Evolutionary conservation across 805 yeast genomes (phyloP).

Genomic region (Blastobotrys robertii): DNA sequence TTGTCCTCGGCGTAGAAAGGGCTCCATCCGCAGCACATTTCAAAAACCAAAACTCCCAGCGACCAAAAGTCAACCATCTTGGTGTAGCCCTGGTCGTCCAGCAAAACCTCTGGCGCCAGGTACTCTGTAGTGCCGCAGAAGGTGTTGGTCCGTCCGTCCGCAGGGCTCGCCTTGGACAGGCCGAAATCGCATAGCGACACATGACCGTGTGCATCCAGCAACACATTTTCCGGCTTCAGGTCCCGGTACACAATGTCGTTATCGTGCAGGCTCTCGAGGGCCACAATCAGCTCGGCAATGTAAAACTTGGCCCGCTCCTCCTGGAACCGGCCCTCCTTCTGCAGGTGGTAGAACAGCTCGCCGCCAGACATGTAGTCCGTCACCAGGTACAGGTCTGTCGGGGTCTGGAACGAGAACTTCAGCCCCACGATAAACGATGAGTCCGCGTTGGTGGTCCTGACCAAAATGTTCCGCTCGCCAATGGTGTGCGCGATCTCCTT

Average conservation of each 20-base stretch:
- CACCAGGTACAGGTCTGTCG: slow-evolving; percentile 80
- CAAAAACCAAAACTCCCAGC: slow-evolving; percentile 89
- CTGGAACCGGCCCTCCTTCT: slow-evolving; percentile 87
- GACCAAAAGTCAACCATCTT: slow-evolving; percentile 99
- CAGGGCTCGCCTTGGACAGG: slow-evolving; percentile 82
- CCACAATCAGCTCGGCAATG: slow-evolving; percentile 89
- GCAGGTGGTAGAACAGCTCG: slow-evolving; percentile 92
- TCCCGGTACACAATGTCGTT: slow-evolving; percentile 95
- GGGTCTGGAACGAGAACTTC: slow-evolving; percentile 94
- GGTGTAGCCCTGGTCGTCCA: slow-evolving; percentile 94
- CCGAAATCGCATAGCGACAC: slow-evolving; percentile 97
- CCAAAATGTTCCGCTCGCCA: slow-evolving; percentile 92
- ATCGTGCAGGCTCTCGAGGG: slow-evolving; percentile 89
- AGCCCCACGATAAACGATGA: slow-evolving; percentile 93
- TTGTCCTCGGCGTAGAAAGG: slow-evolving; percentile 97
- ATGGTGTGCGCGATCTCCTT: slow-evolving; percentile 97
- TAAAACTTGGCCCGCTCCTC: slow-evolving; percentile 95
- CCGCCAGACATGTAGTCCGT: slow-evolving; percentile 99
- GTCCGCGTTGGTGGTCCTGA: slow-evolving; percentile 79
- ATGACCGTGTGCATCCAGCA: slow-evolving; percentile 94
- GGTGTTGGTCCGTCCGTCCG: slow-evolving; percentile 87
- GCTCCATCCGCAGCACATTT: slow-evolving; percentile 99
- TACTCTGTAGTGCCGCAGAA: slow-evolving; percentile 99
- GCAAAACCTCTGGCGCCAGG: slow-evolving; percentile 89
- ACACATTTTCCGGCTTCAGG: slow-evolving; percentile 91